Percentiles rank a stretch among this genome's conserved stretches.
phyloP scores from a whole-genome alignment of 192 early-diverging fungal species.

The Coemansia guatemalensis region DNA sequence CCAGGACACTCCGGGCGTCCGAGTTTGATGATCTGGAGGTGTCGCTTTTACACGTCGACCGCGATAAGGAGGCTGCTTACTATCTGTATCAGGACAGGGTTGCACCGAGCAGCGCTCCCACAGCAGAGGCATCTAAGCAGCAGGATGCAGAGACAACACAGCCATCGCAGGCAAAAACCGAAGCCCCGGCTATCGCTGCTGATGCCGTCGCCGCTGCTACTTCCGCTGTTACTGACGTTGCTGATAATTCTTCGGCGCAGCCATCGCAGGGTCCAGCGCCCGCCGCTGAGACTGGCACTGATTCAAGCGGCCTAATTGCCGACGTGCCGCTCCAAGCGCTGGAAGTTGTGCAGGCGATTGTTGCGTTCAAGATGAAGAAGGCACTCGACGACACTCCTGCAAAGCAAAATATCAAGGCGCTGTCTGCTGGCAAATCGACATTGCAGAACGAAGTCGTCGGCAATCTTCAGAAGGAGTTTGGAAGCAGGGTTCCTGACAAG shows the following conservation, averaged over 20 bases:
- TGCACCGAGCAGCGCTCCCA: background rate
- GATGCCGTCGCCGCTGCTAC: too few relatives aligned
- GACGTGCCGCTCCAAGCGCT: slow-evolving; percentile 75
- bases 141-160: background rate
- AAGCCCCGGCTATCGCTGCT: too few relatives aligned
- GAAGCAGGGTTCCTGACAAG: slow-evolving; percentile 78
- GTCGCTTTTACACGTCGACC: slow-evolving; percentile 16
- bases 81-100: background rate
- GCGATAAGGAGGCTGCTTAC: slow-evolving; percentile 21
- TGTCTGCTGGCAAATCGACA: slow-evolving; percentile 85
- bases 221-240: background rate
- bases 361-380: slow-evolving; percentile 89
- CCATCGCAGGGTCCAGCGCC: background rate
- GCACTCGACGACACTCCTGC: slow-evolving; percentile 29
- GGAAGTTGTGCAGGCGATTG: slow-evolving; percentile 74
- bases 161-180: background rate
- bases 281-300: background rate
- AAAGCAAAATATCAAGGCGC: slow-evolving; percentile 75
- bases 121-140: background rate
- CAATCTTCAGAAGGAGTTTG: slow-evolving; percentile 86
- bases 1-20: slow-evolving; percentile 33
- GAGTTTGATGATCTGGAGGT: background rate
- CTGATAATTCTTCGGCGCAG: background rate
- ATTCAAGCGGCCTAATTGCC: slow-evolving; percentile 23
- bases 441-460: slow-evolving; percentile 92